Base-by-base conservation (phyloP, 345 rosid genomes). In the Eutrema yunnanense region DNA sequence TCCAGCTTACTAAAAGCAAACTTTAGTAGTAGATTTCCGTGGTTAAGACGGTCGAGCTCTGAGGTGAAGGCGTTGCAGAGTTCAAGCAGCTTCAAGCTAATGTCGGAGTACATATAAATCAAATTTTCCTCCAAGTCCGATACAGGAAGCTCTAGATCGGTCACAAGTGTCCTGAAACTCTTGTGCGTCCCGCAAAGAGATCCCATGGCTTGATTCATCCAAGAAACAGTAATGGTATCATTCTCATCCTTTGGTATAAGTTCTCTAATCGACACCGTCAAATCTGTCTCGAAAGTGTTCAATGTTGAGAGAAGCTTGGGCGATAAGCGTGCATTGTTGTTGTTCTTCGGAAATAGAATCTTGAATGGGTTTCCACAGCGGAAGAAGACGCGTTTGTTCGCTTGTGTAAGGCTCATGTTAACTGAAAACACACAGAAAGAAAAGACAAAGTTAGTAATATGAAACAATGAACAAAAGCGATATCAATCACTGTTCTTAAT, bases 41-140 rank as follows among this genome's bases (percentile, higher is more conserved):
- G 97, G 79, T 81, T 81, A 34, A 93, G 86, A 69, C 87, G 74
- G 2, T 87, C 48, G 16, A 93, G 79, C 82, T 85, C 92, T 2
- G 97, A 87, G 78, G 86, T 86, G 52, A 89, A 85, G 36, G 84
- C 86, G 53, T 73, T 86, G 69, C 92, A 86, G 16, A 90, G 80
- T 69, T 93, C 94, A 34, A 93, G 94, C 61, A 89, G 65, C 82
- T 90, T 93, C 75, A 84, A 87, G 67, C 88, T 93, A 62, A 93
- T 65, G 65, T 86, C 88, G 9, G 88, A 75, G 84, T 87, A 90
- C 27, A 85, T 77, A 59, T 85, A 84, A 14, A 90, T 83, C 92
- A 95, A 89, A 40, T 84, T 79, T 29, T 87, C 94, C 22, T 90
- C 94, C 92, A 92, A 86, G 46, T 85, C 89, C 14, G 80, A 77